phyloP scores from a whole-genome alignment of 345 rosid species.

The Litchi chinensis region DNA sequence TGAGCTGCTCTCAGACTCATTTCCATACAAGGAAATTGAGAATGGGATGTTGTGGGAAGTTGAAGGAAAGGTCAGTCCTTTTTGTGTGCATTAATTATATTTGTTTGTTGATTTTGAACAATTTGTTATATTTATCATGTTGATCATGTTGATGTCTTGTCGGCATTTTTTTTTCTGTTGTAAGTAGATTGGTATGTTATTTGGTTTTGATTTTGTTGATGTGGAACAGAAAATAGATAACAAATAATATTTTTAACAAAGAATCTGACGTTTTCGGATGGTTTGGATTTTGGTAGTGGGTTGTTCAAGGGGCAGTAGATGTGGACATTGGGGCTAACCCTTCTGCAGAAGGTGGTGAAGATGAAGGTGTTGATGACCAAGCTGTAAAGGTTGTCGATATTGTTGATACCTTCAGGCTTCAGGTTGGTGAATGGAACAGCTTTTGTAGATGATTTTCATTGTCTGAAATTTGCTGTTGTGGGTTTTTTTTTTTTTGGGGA shows the following conservation, averaged over 20 bases:
- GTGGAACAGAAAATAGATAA: neutral
- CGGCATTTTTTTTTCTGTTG: too few species aligned
- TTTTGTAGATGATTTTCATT: neutral
- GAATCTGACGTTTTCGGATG: neutral
- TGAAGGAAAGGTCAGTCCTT: slow-evolving; percentile 72
- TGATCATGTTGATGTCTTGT: neutral
- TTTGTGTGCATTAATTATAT: neutral
- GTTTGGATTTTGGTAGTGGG: slow-evolving; percentile 59
- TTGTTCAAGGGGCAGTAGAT: slow-evolving; percentile 69
- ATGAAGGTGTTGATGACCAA: slow-evolving; percentile 89
- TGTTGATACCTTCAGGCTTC: slow-evolving; percentile 96
- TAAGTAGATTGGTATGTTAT: neutral
- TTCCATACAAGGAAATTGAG: slow-evolving; percentile 78
- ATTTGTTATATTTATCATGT: neutral
- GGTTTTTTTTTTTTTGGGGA: neutral
- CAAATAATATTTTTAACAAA: neutral
- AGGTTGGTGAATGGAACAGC: slow-evolving; percentile 44
- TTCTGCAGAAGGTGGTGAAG: slow-evolving; percentile 87
- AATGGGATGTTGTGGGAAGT: slow-evolving; percentile 90
- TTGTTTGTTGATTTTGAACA: neutral
- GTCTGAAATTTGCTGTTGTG: neutral
- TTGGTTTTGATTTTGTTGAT: neutral
- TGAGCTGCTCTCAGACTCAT: slow-evolving; percentile 97
- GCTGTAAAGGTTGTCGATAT: slow-evolving; percentile 83
- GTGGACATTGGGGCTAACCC: slow-evolving; percentile 97